These are phyloP conservation scores for Pisolithus thermaeus DNA, from an alignment of 1,284 basidiomycete genomes.

Conservation along the genomic window DNA sequence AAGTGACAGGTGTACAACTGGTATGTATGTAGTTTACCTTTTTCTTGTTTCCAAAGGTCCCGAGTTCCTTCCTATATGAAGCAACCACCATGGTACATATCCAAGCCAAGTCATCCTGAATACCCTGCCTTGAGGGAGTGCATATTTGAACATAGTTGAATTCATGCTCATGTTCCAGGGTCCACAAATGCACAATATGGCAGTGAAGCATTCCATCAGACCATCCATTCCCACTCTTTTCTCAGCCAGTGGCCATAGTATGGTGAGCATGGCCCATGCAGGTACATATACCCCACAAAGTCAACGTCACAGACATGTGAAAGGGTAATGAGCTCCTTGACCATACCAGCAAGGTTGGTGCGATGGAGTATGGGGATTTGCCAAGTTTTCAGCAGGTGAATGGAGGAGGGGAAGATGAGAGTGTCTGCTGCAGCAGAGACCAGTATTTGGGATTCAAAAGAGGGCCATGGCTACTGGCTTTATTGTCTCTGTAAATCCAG, in stretches of 20 bases:
- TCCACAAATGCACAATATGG: conserved; percentile 30
- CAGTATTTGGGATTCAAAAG: conserved; percentile 11
- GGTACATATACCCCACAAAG: no score
- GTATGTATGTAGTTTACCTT: conserved; percentile 41
- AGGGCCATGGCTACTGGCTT: conserved; percentile 12
- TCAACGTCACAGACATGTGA: no score
- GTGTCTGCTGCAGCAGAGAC: conserved; percentile 44
- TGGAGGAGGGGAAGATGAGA: conserved; percentile 23
- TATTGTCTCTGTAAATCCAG: conserved; percentile 8
- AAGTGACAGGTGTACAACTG: conserved; percentile 46
- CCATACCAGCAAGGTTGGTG: conserved; percentile 47
- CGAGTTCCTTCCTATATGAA: conserved; percentile 44
- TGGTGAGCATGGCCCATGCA: not conserved
- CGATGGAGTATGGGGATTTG: conserved; percentile 54
- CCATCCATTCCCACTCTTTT: conserved; percentile 48
- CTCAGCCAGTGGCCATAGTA: conserved; percentile 51
- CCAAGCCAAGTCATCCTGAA: conserved; percentile 35
- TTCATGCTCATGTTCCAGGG: conserved; percentile 36
- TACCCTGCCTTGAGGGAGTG: conserved; percentile 39
- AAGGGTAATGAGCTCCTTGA: conserved; percentile 41
- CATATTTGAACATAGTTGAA: conserved; percentile 54
- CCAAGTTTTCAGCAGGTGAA: conserved; percentile 43
- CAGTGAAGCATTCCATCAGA: conserved; percentile 51
- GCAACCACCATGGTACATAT: conserved; percentile 37
- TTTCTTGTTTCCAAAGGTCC: conserved; percentile 56